phyloP scores from a whole-genome alignment of 169 alveolate genomes.

The Miamiensis avidus region DNA sequence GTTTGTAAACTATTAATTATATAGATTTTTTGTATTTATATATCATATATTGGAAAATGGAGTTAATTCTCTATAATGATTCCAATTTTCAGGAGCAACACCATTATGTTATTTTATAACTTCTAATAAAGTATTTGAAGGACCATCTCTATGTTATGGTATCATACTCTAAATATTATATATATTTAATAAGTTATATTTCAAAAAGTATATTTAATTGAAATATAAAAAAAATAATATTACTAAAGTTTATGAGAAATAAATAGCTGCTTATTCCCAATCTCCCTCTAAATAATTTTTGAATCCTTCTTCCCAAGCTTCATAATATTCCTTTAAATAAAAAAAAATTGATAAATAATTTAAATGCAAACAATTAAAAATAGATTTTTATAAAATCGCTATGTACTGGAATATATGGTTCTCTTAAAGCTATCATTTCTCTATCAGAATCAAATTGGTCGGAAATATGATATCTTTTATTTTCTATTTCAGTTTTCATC shows the following conservation, averaged over 20 bases:
- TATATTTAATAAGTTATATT: too few relatives aligned
- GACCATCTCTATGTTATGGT: not conserved
- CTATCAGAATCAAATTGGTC: constrained; percentile 10
- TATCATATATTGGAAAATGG: too few relatives aligned
- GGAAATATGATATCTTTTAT: not conserved
- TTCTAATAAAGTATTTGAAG: not conserved
- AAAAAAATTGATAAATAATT: too few relatives aligned
- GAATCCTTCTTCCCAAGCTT: constrained; percentile 8
- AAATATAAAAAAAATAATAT: not conserved
- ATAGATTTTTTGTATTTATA: too few relatives aligned
- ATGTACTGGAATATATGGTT: not conserved
- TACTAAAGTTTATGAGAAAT: constrained; percentile 14
- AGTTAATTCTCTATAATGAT: not conserved
- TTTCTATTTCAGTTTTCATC: not conserved
- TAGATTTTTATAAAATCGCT: not conserved
- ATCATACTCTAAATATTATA: not conserved
- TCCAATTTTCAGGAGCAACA: not conserved
- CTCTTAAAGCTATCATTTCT: constrained; percentile 18
- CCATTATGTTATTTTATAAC: not conserved
- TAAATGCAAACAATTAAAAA: too few relatives aligned
- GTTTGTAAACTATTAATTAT: too few relatives aligned
- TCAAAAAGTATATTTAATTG: too few relatives aligned
- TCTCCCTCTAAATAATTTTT: constrained; percentile 25
- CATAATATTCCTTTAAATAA: constrained; percentile 19
- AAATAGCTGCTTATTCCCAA: constrained; percentile 16